Evolutionary conservation across 2,329 filamentous ascomycete genomes (phyloP), one percentile per base, ranked within the genome.

Genomic region (Penicillium sp.): DNA sequence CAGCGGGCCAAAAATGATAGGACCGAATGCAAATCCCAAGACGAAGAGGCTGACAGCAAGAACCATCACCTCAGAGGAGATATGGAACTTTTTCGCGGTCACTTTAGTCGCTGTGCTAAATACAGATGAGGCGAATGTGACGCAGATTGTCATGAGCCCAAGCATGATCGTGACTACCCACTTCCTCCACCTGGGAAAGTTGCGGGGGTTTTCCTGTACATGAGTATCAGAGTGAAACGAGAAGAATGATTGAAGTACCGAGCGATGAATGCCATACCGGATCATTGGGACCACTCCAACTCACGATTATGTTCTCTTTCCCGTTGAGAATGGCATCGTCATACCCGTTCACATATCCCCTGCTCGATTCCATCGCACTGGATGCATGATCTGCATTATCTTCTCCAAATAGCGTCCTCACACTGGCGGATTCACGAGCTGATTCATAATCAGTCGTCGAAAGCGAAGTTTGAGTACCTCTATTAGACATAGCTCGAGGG

Each of bases 11-110:
- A 74, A 79, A 5, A 78, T 53, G 18, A 73, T 57, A 0, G 84
- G 85, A 0, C 86, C 85, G 4, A 86, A 54, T 5, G 77, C 79
- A 54, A 82, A 82, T 3, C 79, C 75, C 47, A 79, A 75, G 0
- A 81, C 65, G 16, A 79, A 72, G 31, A 80, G 60, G 29, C 73
- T 72, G 2, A 77, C 75, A 5, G 73, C 77, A 5, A 79, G 59
- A 1, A 70, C 70, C 24, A 74, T 67, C 1, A 77, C 72, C 53
- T 78, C 71, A 1, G 55, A 63, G 3, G 74, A 73, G 13, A 80
- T 74, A 32, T 72, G 48, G 60, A 79, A 80, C 22, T 79, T 66
- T n/a, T 67, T 54, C 3, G 78, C 69, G 0, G 75, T 77, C 14
- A 67, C 68, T 21, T 50, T 14, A 2, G 73, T 77, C 4, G 77